Percentiles rank a stretch among this genome's conserved stretches.
phyloP scores from a whole-genome alignment of 1,284 basidiomycete genomes.

The Puccinia triticina region DNA sequence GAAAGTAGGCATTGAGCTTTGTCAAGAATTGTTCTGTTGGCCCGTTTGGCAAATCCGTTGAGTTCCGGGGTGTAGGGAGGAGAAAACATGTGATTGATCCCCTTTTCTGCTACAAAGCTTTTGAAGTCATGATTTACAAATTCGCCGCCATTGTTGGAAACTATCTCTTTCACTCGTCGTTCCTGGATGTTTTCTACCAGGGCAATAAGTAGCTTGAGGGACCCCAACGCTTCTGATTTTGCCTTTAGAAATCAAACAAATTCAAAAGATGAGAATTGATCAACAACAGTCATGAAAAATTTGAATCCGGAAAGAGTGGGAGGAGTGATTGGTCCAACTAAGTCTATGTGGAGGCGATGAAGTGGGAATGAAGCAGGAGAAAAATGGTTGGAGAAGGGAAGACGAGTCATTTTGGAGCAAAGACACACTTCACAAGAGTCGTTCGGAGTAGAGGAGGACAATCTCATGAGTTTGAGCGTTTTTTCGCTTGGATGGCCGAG shows the following conservation, averaged over 20 bases:
- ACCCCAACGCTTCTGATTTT: neutral
- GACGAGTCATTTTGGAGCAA: conserved; percentile 2
- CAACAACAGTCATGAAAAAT: conserved; percentile 7
- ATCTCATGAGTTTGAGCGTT: neutral
- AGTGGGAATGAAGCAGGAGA: neutral
- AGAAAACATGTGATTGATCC: conserved; percentile 59
- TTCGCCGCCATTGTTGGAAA: conserved; percentile 60
- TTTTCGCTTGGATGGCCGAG: neutral
- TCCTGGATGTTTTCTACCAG: neutral
- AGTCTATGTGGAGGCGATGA: neutral
- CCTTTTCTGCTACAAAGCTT: conserved; percentile 56
- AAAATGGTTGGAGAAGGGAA: conserved; percentile 13
- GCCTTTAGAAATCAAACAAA: conserved; percentile 9
- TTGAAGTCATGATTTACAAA: conserved; percentile 56
- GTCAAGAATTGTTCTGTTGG: conserved; percentile 58
- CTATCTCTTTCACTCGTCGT: neutral
- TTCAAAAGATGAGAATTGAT: conserved; percentile 22
- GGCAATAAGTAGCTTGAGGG: neutral
- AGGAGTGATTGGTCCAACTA: conserved; percentile 9
- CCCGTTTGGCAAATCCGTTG: conserved; percentile 59
- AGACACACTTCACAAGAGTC: neutral
- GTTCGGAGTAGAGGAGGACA: neutral
- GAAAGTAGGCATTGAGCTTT: conserved; percentile 57
- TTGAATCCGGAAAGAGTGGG: conserved; percentile 1
- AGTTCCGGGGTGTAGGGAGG: conserved; percentile 61